Conservation (phyloP, 441 rosid species). For the Adansonia grandidieri region DNA sequence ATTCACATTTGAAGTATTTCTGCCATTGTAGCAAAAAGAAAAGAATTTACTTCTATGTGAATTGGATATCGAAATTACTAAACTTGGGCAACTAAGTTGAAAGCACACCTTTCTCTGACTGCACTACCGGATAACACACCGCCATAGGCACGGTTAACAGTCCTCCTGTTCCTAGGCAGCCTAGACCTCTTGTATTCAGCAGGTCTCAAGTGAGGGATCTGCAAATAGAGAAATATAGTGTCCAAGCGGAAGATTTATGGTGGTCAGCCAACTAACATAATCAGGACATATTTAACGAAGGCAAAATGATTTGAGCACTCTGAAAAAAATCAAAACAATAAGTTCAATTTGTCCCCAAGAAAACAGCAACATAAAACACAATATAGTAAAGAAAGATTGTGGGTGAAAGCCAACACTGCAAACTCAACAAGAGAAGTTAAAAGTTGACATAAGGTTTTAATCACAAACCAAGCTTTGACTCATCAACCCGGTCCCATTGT, state of each 20-base stretch:
- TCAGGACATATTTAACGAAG: neutral
- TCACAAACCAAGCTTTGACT: neutral
- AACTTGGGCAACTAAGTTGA: neutral
- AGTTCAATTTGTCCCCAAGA: neutral
- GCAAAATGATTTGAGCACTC: neutral
- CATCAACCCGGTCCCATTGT: neutral
- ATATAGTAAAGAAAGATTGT: neutral
- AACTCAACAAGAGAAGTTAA: neutral
- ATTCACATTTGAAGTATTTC: neutral
- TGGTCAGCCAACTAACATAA: neutral
- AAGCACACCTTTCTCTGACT: slow-evolving; percentile 51
- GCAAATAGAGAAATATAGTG: neutral
- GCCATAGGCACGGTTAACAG: too few relatives aligned
- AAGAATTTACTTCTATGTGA: neutral
- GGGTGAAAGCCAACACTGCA: neutral
- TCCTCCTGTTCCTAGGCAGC: too few relatives aligned
- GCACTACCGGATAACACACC: slow-evolving; percentile 32
- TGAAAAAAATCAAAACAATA: neutral
- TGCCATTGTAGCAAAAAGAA: neutral
- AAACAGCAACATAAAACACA: neutral
- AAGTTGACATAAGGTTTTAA: neutral
- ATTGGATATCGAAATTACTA: neutral
- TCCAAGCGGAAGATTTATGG: neutral
- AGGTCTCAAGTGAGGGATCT: slow-evolving; percentile 53
- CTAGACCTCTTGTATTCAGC: too few relatives aligned